Base-by-base conservation (phyloP, 1,139 yeast genomes). In the Wickerhamomyces sp. region DNA sequence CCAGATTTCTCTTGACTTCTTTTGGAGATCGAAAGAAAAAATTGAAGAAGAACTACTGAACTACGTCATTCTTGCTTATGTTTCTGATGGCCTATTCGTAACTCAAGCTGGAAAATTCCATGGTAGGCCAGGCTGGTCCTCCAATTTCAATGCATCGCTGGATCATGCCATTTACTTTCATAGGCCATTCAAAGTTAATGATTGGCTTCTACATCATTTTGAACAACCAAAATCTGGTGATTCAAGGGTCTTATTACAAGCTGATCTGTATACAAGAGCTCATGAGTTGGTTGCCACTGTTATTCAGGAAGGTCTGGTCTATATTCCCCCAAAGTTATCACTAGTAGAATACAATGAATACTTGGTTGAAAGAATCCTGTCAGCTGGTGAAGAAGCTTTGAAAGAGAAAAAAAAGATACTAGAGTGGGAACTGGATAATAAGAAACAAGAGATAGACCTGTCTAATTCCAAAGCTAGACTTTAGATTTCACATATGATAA, bases 161-260 rank as follows among this genome's bases (percentile, higher is more conserved):
- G 89, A 82, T 56, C 88, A 83, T 59, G 65, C 78, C 1, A 73
- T 85, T 15, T 81, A 81, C 60, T 81, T 84, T 64, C 88, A 82
- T 54, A 68, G 68, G 37, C 80, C 76, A 48, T 69, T 78, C 49
- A 75, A 73, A 48, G 70, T 72, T 4, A 71, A 75, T 37, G 68
- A 76, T 33, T 81, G 81, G 79, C 63, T 80, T 61, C 70, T 72
- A 13, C 72, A 76, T 45, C 69, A 75, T 40, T 66, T 76, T 37
- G 68, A 67, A 46, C 72, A 77, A 27, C 60, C 76, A 8, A 68
- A 80, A 46, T 67, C 79, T 8, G 72, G 73, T 30, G 71, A 73
- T 50, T 75, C 75, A 48, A 69, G 84, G 47, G 78, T 79, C 7
- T 60, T 83, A 36, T 64, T 81, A 51, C 76, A 74, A 51, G 84